Percentiles rank a stretch among this genome's conserved stretches.
These are phyloP conservation scores for Aspergillus thermomutatus DNA, from an alignment of 2,329 filamentous ascomycete genomes.

Conservation along the genomic window DNA sequence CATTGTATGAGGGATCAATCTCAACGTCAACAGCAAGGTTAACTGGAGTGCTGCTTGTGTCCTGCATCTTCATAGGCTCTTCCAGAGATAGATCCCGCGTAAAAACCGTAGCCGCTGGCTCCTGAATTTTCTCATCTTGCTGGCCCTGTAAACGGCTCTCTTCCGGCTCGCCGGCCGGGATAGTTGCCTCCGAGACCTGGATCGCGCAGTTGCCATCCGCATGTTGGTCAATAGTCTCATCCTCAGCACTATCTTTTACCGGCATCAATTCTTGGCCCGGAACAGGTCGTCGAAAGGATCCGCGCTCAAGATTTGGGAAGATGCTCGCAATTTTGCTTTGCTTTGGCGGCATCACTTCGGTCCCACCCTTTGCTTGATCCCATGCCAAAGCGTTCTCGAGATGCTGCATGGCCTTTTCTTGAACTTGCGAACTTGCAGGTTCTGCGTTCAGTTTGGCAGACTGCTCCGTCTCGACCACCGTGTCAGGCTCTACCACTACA, in stretches of 20 bases:
- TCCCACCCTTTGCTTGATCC: conserved; percentile 12
- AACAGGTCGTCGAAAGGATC: conserved; percentile 26
- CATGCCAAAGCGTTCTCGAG: not conserved
- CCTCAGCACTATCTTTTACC: conserved; percentile 40
- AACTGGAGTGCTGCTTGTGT: conserved; percentile 3
- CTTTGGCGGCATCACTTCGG: conserved; percentile 12
- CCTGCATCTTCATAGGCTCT: conserved; percentile 6
- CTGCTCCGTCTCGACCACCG: not conserved
- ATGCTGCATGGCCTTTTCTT: conserved; percentile 9
- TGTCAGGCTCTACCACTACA: not conserved
- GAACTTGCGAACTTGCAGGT: not conserved
- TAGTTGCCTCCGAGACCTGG: conserved; percentile 44
- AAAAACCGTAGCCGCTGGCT: conserved; percentile 7
- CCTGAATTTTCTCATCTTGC: conserved; percentile 1
- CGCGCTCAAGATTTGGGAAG: conserved; percentile 36
- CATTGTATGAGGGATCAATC: conserved; percentile 16
- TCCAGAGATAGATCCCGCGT: conserved; percentile 2
- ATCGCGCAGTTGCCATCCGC: conserved; percentile 45
- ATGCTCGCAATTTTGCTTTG: conserved; percentile 31
- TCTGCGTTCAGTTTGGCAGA: not conserved
- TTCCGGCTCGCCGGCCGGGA: conserved; percentile 30
- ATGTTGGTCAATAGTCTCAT: conserved; percentile 32
- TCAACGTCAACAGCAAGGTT: conserved; percentile 11
- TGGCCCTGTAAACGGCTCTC: conserved; percentile 33
- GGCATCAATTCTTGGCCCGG: conserved; percentile 19